Evolutionary conservation across 768 basidiomycete genomes (phyloP).

Genomic region (Xanthoconium stramineum): DNA sequence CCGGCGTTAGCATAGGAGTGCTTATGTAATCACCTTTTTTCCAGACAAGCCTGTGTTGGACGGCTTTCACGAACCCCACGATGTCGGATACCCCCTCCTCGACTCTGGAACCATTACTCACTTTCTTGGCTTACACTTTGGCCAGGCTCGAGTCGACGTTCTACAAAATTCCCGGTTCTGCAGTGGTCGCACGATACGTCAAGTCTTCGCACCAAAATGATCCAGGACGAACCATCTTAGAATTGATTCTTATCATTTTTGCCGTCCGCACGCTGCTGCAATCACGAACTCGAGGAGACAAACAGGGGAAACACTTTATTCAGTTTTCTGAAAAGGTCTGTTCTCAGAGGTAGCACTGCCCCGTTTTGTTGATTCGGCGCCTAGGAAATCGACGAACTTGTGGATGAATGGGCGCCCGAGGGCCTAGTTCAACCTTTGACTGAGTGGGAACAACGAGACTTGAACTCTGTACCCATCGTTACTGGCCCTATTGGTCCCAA

Average conservation of each 20-base stretch:
- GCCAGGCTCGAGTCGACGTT: conserved; percentile 62
- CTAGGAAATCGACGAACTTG: conserved; percentile 95
- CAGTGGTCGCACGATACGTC: conserved; percentile 86
- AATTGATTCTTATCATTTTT: conserved; percentile 83
- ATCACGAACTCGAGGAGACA: conserved; percentile 83
- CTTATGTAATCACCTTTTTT: conserved; percentile 15
- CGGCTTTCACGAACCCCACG: conserved; percentile 11
- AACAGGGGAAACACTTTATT: conserved; percentile 84
- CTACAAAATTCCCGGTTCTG: conserved; percentile 75
- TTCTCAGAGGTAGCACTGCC: neutral
- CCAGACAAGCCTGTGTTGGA: neutral
- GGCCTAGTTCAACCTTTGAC: conserved; percentile 66
- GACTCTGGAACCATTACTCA: conserved; percentile 52
- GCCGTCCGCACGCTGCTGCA: conserved; percentile 89
- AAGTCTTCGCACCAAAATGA: conserved; percentile 95
- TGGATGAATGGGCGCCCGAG: conserved; percentile 93
- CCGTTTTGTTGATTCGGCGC: neutral
- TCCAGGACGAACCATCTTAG: conserved; percentile 87
- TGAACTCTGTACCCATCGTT: conserved; percentile 75
- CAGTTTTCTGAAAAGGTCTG: conserved; percentile 85
- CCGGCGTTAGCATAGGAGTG: neutral
- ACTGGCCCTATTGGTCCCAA: conserved; percentile 79
- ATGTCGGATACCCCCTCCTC: conserved; percentile 37
- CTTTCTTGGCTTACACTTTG: conserved; percentile 61
- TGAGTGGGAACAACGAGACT: conserved; percentile 58